These are phyloP conservation scores for Paramecium caudatum DNA, from an alignment of 73 alveolate species.

Conservation along the genomic window DNA sequence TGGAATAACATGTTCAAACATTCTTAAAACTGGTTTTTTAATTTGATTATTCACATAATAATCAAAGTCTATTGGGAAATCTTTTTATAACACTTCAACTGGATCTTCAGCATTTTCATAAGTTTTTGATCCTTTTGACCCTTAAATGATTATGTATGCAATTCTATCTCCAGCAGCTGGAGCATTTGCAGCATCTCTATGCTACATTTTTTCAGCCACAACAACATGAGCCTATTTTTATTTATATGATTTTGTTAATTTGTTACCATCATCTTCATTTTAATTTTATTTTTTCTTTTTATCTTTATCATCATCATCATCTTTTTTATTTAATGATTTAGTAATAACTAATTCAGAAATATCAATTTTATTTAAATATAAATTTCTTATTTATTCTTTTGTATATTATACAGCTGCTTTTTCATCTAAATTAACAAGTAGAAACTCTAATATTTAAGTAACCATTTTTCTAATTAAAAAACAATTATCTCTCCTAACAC, in stretches of 20 bases:
- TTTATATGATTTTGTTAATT: slow-evolving; percentile 79
- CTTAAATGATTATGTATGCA: slow-evolving; percentile 96
- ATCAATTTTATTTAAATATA: slow-evolving; percentile 98
- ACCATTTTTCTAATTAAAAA: slow-evolving; percentile 89
- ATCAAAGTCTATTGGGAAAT: slow-evolving; percentile 97
- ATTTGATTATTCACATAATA: slow-evolving; percentile 98
- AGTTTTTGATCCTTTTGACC: slow-evolving; percentile 94
- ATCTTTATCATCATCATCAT: slow-evolving; percentile 82
- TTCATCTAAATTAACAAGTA: slow-evolving; percentile 84
- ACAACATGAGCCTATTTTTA: slow-evolving; percentile 99
- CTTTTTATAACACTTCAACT: slow-evolving; percentile 96
- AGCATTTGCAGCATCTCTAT: slow-evolving; percentile 88
- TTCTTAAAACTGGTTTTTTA: slow-evolving; percentile 96
- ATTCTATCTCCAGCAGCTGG: slow-evolving; percentile 97
- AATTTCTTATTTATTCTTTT: slow-evolving; percentile 95
- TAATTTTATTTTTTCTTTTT: slow-evolving; percentile 74
- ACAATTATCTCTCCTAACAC: slow-evolving; percentile 99
- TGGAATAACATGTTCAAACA: slow-evolving; percentile 93
- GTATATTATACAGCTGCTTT: slow-evolving; percentile 90
- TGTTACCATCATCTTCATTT: slow-evolving; percentile 74
- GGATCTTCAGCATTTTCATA: slow-evolving; percentile 99
- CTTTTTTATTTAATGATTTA: slow-evolving; percentile 92
- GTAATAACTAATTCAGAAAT: slow-evolving; percentile 98
- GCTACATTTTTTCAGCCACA: slow-evolving; percentile 98
- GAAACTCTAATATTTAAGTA: slow-evolving; percentile 64